phyloP scores from a whole-genome alignment of 371 early-diverging fungal species.

The Apophysomyces elegans region DNA sequence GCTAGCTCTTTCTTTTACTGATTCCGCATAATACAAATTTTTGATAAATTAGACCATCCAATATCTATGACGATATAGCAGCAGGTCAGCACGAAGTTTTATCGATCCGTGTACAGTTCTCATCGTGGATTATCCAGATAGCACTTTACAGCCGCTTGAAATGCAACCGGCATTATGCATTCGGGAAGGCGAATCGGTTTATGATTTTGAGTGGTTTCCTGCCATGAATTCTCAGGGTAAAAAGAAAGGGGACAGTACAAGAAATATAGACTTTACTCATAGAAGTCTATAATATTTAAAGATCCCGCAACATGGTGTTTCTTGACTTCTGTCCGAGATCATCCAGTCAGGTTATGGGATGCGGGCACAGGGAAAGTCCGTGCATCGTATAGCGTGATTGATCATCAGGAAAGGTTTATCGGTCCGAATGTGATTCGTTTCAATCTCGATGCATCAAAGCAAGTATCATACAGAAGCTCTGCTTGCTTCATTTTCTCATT shows the following conservation, averaged over 20 bases:
- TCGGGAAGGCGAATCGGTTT: slow-evolving; percentile 61
- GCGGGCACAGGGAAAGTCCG: slow-evolving; percentile 62
- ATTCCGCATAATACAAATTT: background rate
- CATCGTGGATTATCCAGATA: background rate
- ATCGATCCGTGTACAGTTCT: background rate
- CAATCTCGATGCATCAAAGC: slow-evolving; percentile 71
- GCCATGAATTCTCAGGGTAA: slow-evolving; percentile 64
- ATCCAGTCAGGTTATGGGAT: slow-evolving; percentile 77
- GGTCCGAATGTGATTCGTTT: slow-evolving; percentile 68
- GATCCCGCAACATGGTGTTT: slow-evolving; percentile 72
- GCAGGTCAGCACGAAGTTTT: background rate
- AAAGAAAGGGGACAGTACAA: background rate
- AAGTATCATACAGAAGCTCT: slow-evolving; percentile 15
- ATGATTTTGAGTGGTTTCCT: slow-evolving; percentile 75
- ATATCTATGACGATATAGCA: slow-evolving; percentile 32
- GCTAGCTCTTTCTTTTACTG: background rate
- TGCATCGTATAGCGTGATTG: slow-evolving; percentile 64
- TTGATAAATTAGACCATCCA: slow-evolving; percentile 21
- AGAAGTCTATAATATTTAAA: slow-evolving; percentile 10
- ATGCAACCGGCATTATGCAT: slow-evolving; percentile 46
- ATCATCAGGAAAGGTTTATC: slow-evolving; percentile 67
- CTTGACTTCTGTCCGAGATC: slow-evolving; percentile 66
- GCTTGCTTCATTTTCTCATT: no score
- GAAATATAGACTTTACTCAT: no score
- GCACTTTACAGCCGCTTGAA: background rate